Evolutionary conservation across 2,329 filamentous ascomycete genomes (phyloP), one percentile per base, ranked within the genome.

Genomic region (Cryphonectria radicalis): DNA sequence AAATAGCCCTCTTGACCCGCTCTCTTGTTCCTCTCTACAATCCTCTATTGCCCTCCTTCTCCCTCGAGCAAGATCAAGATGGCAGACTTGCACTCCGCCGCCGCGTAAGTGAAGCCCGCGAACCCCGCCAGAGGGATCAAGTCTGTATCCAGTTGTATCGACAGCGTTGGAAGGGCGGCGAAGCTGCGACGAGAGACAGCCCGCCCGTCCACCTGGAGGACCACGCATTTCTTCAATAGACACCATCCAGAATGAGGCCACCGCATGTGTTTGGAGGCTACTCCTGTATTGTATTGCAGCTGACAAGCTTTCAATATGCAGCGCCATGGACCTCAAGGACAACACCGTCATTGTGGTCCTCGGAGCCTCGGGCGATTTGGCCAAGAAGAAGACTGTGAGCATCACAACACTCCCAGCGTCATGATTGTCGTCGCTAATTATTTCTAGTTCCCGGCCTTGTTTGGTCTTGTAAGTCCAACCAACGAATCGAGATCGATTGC

Each of bases 321-420:
- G 94, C 80, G 91, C 90, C 79, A 88, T 97, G 84, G 96, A 99
- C 90, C 91, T 99, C 80, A 99, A 98, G 88, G 94, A 98, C 80
- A 97, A 99, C 88, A 99, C 96, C 76, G 90, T 95, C 80, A 97
- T 99, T 79, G 89, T 99, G 79, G 96, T 99, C 78, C 91, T 99
- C 76, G 96, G 96, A 79, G 96, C 96, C 76, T 99, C 96, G 68
- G 96, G 96, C 79, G 96, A 99, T 87, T 86, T 99, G 76, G 96
- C 96, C 67, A 99, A 99, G 89, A 99, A 99, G 92, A 99, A 99
- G 91, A 99, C 96, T 63, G 94, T 97, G 84, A 81, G 90, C 63
- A 57, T 19, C 25, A 37, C 35, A 73, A 71, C 68, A 71, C 68
- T 67, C 72, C 72, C 67, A 72, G 59, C 69, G 68, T 70, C 66